Evolutionary conservation across 352 stramenopile genomes (phyloP).

Genomic region (Globisporangium middletonii): DNA sequence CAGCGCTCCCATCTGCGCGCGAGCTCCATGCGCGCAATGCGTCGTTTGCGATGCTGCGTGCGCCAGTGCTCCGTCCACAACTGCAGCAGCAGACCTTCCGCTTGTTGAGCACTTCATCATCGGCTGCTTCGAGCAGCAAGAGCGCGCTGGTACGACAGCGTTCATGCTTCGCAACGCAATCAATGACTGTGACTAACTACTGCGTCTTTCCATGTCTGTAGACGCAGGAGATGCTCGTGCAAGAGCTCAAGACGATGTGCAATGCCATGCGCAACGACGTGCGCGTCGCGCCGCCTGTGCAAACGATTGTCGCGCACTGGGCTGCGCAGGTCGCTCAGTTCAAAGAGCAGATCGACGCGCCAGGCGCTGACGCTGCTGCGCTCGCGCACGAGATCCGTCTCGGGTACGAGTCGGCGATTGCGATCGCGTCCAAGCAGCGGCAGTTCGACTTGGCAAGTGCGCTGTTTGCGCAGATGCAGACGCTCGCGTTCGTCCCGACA

Average conservation of each 20-base stretch:
- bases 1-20: neutral
- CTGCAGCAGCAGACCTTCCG: too few species aligned
- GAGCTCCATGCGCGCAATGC: neutral
- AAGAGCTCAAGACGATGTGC: slow-evolving; percentile 42
- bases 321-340: slow-evolving; percentile 21
- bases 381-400: slow-evolving; percentile 27
- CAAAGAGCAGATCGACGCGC: slow-evolving; percentile 10
- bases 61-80: too few species aligned
- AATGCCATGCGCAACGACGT: slow-evolving; percentile 46
- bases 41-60: too few species aligned
- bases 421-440: slow-evolving; percentile 66
- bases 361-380: neutral
- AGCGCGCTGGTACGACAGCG: slow-evolving; percentile 4
- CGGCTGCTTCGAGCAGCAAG: neutral
- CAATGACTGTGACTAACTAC: too few species aligned
- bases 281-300: slow-evolving; percentile 16
- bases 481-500: slow-evolving; percentile 23
- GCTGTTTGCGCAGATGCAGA: slow-evolving; percentile 44
- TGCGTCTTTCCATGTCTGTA: neutral
- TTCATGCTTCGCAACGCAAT: too few species aligned
- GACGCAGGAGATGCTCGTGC: slow-evolving; percentile 23
- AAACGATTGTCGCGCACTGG: slow-evolving; percentile 33
- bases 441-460: slow-evolving; percentile 43
- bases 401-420: slow-evolving; percentile 60
- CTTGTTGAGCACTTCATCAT: slow-evolving; percentile 8